A percentile compares a stretch with the other conserved stretches of the same genome.
Evolutionary conservation across 2,329 filamentous ascomycete species (phyloP).

Genomic region (Parastagonospora nodorum): DNA sequence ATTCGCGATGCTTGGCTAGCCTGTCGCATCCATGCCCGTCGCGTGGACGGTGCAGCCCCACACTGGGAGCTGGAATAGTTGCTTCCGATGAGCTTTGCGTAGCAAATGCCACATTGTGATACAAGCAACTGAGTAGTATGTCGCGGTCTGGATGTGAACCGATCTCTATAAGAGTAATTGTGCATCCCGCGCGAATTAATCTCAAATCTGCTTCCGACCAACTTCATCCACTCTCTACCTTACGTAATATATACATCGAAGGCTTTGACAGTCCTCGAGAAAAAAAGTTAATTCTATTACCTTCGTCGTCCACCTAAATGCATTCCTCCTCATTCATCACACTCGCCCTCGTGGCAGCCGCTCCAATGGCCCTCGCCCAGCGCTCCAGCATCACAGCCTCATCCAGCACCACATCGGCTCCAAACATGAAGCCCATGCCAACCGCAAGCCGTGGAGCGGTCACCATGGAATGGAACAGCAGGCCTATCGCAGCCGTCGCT

Average conservation of each 20-base stretch:
- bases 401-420: neutral
- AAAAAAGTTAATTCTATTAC: neutral
- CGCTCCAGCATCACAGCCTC: constrained; percentile 6
- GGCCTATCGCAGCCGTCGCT: constrained; percentile 4
- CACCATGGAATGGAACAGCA: constrained; percentile 24
- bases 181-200: no score
- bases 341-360: constrained; percentile 10
- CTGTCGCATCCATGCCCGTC: neutral
- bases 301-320: constrained; percentile 4
- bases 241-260: neutral
- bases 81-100: neutral
- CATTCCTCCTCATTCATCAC: constrained; percentile 7
- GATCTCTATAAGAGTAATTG: no score
- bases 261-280: no score
- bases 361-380: constrained; percentile 10
- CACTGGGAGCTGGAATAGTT: no score
- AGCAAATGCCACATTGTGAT: neutral
- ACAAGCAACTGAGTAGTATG: constrained; percentile 15
- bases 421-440: constrained; percentile 10
- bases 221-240: neutral
- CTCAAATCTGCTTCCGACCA: no score
- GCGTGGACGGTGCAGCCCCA: neutral
- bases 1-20: neutral
- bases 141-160: neutral
- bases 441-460: constrained; percentile 11